phyloP scores from a whole-genome alignment of 495 filamentous ascomycete genomes.

The Penicillium silybi region DNA sequence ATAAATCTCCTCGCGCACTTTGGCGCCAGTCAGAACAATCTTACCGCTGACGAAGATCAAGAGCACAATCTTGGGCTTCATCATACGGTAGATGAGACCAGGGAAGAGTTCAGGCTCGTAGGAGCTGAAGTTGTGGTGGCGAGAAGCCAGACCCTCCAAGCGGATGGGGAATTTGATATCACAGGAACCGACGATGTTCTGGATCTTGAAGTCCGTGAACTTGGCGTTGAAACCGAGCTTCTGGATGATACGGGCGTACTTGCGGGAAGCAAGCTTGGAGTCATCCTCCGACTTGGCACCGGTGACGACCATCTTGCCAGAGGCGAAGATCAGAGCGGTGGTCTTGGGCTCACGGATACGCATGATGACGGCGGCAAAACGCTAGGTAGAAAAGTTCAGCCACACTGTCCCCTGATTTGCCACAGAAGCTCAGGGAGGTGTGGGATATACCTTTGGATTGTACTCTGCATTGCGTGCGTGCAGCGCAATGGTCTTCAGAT shows the following conservation, averaged over 20 bases:
- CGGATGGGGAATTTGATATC: conserved; percentile 99
- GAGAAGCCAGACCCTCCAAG: conserved; percentile 87
- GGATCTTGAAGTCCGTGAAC: conserved; percentile 99
- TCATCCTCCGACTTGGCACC: conserved; percentile 99
- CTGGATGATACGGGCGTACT: conserved; percentile 99
- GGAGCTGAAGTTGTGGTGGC: conserved; percentile 98
- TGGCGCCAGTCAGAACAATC: conserved; percentile 96
- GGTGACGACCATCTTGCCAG: conserved; percentile 99
- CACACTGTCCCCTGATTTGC: conserved; percentile 41
- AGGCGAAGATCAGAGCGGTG: conserved; percentile 95
- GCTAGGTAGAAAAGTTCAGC: conserved; percentile 59
- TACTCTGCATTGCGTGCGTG: conserved; percentile 99
- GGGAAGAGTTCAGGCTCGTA: conserved; percentile 99
- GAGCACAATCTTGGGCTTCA: conserved; percentile 99
- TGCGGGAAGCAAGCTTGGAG: conserved; percentile 91
- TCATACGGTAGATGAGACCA: conserved; percentile 99
- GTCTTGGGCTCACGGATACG: conserved; percentile 99
- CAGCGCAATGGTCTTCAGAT: conserved; percentile 97
- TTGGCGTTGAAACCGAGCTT: conserved; percentile 99
- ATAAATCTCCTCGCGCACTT: conserved; percentile 98
- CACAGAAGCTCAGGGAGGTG: conserved; percentile 38
- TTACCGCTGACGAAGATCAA: conserved; percentile 98
- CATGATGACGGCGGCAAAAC: conserved; percentile 99
- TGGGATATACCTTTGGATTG: conserved; percentile 80
- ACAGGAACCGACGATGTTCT: conserved; percentile 98